These are phyloP conservation scores for Pistacia integerrima DNA, from an alignment of 345 rosid genomes.

Conservation along the genomic window DNA sequence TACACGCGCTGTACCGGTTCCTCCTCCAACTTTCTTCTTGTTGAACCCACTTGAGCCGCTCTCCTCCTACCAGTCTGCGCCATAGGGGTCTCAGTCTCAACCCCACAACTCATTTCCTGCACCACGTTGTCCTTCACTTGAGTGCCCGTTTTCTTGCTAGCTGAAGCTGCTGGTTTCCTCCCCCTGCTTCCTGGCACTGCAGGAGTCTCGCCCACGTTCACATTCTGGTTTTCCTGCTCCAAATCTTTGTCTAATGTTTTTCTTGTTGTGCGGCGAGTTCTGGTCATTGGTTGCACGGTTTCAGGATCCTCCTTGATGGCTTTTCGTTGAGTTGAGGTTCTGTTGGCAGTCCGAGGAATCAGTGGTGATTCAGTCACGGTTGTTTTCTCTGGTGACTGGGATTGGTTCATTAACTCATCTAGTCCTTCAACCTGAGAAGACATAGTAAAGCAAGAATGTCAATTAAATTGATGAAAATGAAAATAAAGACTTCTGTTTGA, in stretches of 20 bases:
- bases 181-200: conserved; percentile 34
- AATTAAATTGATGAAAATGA: not conserved
- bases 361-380: conserved; percentile 27
- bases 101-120: conserved; percentile 13
- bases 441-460: conserved; percentile 1
- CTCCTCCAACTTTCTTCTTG: conserved; percentile 25
- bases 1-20: conserved; percentile 44
- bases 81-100: conserved; percentile 35
- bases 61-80: conserved; percentile 20
- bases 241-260: conserved; percentile 33
- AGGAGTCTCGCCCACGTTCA: conserved; percentile 36
- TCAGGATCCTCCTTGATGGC: conserved; percentile 41
- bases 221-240: conserved; percentile 45
- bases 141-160: conserved; percentile 13
- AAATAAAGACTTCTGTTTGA: not conserved
- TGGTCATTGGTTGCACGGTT: conserved; percentile 39
- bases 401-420: conserved; percentile 52
- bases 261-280: conserved; percentile 45
- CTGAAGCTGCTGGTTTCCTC: conserved; percentile 32
- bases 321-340: conserved; percentile 58
- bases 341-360: conserved; percentile 39
- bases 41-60: conserved; percentile 23
- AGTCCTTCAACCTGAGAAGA: conserved; percentile 73
- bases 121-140: conserved; percentile 9
- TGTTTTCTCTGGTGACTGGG: conserved; percentile 42